Conservation (phyloP, 306 rosid genomes). For the Acacia acuminata region DNA sequence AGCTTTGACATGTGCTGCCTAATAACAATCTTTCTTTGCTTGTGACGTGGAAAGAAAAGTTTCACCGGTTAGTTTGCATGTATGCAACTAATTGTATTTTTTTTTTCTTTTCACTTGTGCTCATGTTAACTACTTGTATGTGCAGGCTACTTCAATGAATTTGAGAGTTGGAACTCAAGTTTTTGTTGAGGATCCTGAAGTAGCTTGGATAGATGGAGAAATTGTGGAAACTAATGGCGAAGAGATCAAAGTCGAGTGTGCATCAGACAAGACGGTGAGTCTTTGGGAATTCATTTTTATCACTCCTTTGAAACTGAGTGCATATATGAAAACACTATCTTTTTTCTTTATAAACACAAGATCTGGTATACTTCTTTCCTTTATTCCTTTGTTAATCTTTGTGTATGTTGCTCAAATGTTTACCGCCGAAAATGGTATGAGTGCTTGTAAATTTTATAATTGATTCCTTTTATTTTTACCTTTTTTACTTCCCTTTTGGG, state of each 20-base stretch:
- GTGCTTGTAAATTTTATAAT: too few relatives aligned
- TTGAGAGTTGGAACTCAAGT: slow-evolving; percentile 64
- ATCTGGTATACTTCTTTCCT: not conserved
- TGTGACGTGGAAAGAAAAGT: not conserved
- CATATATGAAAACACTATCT: not conserved
- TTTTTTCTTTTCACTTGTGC: not conserved
- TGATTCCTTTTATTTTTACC: not conserved
- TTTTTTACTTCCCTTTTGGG: not conserved
- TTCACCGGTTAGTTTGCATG: not conserved
- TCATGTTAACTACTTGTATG: slow-evolving; percentile 24
- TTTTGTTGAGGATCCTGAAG: slow-evolving; percentile 79
- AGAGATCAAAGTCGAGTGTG: slow-evolving; percentile 47
- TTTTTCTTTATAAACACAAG: not conserved
- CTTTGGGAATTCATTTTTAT: slow-evolving; percentile 1
- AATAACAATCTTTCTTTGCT: slow-evolving; percentile 11
- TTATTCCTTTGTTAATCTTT: not conserved
- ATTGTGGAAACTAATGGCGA: slow-evolving; percentile 50
- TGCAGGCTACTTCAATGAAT: slow-evolving; percentile 62
- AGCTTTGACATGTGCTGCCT: not conserved
- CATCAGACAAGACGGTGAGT: slow-evolving; percentile 70
- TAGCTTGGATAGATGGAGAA: slow-evolving; percentile 88
- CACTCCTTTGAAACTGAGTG: not conserved
- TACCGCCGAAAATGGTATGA: not conserved
- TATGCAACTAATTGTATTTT: not conserved
- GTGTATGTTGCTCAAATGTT: not conserved